These are phyloP conservation scores for Penicillium taxi DNA, from an alignment of 495 filamentous ascomycete genomes.

Conservation along the genomic window DNA sequence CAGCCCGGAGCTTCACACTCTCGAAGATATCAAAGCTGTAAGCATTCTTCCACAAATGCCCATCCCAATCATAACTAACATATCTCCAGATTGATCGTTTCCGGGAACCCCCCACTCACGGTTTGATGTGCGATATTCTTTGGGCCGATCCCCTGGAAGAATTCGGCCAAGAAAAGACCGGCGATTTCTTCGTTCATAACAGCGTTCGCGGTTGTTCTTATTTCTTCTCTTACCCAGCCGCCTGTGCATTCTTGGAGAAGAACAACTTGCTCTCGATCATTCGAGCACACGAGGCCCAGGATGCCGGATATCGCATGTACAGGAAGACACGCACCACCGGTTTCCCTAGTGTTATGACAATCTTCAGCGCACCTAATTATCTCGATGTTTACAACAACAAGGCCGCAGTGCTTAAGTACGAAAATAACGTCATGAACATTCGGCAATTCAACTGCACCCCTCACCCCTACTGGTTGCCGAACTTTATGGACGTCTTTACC, in stretches of 20 bases:
- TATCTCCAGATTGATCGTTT: constrained; percentile 82
- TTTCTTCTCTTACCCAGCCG: constrained; percentile 98
- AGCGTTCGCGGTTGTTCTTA: constrained; percentile 97
- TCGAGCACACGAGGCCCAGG: constrained; percentile 97
- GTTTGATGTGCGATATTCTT: constrained; percentile 97
- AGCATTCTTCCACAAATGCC: constrained; percentile 14
- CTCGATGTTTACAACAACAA: constrained; percentile 99
- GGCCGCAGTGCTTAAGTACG: constrained; percentile 95
- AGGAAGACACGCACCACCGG: constrained; percentile 95
- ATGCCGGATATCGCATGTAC: constrained; percentile 98
- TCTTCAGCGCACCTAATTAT: constrained; percentile 98
- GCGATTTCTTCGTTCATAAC: constrained; percentile 95
- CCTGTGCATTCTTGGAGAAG: constrained; percentile 95
- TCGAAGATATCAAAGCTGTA: constrained; percentile 87
- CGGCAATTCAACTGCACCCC: constrained; percentile 99
- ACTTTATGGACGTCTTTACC: constrained; percentile 99
- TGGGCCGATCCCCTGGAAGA: constrained; percentile 99
- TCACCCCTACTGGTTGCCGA: constrained; percentile 97
- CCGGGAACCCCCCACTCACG: constrained; percentile 92
- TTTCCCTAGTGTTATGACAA: constrained; percentile 99
- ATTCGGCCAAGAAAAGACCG: constrained; percentile 96
- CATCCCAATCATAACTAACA: background rate
- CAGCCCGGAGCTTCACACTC: constrained; percentile 88
- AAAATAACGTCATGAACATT: constrained; percentile 99
- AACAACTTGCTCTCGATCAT: constrained; percentile 98